These are phyloP conservation scores for Chaetomium tenue DNA, from an alignment of 495 filamentous ascomycete genomes.

Conservation along the genomic window DNA sequence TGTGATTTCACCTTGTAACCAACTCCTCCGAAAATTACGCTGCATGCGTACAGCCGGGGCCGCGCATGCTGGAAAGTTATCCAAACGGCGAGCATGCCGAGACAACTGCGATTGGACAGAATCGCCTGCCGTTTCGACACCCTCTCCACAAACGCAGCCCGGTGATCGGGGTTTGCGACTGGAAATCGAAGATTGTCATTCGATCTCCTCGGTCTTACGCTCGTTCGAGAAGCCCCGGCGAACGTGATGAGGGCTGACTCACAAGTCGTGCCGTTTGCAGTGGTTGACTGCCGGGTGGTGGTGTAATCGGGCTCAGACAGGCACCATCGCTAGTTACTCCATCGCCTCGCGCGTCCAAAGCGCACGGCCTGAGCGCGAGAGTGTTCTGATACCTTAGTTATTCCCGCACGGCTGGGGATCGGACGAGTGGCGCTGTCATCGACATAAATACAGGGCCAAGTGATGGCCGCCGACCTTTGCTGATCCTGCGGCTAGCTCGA, in stretches of 20 bases:
- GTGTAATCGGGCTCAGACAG: neutral
- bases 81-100: conserved; percentile 7
- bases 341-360: too few species aligned
- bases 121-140: neutral
- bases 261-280: neutral
- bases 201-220: neutral
- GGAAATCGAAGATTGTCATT: neutral
- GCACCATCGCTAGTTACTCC: too few species aligned
- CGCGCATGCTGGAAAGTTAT: neutral
- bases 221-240: neutral
- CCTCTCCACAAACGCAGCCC: neutral
- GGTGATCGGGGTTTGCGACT: neutral
- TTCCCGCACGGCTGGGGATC: too few species aligned
- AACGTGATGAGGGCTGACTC: conserved; percentile 11
- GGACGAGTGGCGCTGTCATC: too few species aligned
- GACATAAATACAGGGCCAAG: too few species aligned
- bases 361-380: too few species aligned
- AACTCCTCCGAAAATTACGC: neutral
- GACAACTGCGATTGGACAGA: neutral
- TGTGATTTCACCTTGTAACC: neutral
- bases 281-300: neutral
- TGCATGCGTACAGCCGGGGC: neutral
- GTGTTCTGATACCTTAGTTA: too few species aligned
- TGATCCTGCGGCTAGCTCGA: too few species aligned
- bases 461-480: too few species aligned